Percentiles rank a stretch among this genome's conserved stretches.
phyloP scores from a whole-genome alignment of 139 green algal genomes.

The Pseudopediastrum boryanum region DNA sequence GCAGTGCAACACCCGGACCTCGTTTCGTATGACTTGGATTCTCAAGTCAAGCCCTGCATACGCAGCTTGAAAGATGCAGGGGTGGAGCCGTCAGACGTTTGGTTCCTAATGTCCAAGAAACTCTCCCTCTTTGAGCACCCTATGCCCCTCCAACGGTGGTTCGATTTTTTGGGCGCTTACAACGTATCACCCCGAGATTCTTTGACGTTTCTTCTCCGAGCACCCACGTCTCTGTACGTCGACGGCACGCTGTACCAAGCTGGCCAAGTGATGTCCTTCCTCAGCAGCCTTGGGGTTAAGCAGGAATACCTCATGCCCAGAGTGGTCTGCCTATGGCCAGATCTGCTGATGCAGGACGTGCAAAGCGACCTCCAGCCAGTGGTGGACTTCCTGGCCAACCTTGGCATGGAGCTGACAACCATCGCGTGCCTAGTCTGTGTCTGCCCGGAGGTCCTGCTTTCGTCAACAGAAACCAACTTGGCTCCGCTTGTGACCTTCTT shows the following conservation, averaged over 20 bases:
- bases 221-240: too few species aligned
- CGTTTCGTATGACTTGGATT: not conserved
- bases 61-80: slow-evolving; percentile 34
- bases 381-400: slow-evolving; percentile 38
- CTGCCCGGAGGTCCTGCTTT: slow-evolving; percentile 51
- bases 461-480: slow-evolving; percentile 30
- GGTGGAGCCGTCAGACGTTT: slow-evolving; percentile 39
- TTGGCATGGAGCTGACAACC: slow-evolving; percentile 48
- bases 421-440: slow-evolving; percentile 27
- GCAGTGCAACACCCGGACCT: slow-evolving; percentile 32
- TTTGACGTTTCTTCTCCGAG: too few species aligned
- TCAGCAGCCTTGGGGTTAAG: too few species aligned
- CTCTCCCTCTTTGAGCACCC: slow-evolving; percentile 33
- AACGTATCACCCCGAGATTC: too few species aligned
- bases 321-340: slow-evolving; percentile 40
- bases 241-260: too few species aligned
- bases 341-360: slow-evolving; percentile 40
- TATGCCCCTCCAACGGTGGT: slow-evolving; percentile 34
- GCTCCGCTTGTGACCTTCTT: slow-evolving; percentile 40
- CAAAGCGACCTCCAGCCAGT: slow-evolving; percentile 45
- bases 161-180: too few species aligned
- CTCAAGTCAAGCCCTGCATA: slow-evolving; percentile 33
- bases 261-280: too few species aligned
- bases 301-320: slow-evolving; percentile 32
- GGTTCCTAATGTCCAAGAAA: slow-evolving; percentile 44